phyloP scores from a whole-genome alignment of 495 filamentous ascomycete species.

The Penicillium subrubescens region DNA sequence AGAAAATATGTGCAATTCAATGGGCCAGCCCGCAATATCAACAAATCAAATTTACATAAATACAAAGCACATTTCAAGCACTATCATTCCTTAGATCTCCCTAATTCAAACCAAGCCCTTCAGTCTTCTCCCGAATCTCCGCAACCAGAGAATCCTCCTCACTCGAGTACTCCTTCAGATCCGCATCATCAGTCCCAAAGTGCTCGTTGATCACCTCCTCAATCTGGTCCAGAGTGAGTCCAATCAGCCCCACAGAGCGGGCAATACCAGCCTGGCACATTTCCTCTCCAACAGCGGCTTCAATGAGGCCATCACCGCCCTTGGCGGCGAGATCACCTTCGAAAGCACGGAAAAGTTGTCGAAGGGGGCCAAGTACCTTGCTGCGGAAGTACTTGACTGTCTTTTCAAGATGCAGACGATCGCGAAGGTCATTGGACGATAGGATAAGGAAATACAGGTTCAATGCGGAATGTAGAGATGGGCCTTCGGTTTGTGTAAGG shows the following conservation, averaged over 20 bases:
- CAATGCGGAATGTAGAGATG: constrained; percentile 44
- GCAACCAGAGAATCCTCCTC: constrained; percentile 35
- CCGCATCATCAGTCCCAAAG: constrained; percentile 35
- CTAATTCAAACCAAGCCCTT: constrained; percentile 15
- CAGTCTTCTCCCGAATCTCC: constrained; percentile 33
- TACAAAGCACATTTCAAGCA: background rate
- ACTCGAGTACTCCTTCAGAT: constrained; percentile 33
- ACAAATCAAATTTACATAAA: background rate
- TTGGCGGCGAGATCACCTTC: constrained; percentile 39
- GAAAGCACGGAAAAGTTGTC: constrained; percentile 35
- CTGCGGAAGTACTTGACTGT: constrained; percentile 40
- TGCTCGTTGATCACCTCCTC: constrained; percentile 39
- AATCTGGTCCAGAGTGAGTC: constrained; percentile 40
- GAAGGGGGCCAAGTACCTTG: constrained; percentile 40
- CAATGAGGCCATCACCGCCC: constrained; percentile 44
- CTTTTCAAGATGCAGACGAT: constrained; percentile 41
- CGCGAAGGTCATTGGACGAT: constrained; percentile 34
- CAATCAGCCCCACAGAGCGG: constrained; percentile 41
- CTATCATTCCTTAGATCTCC: background rate
- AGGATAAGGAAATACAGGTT: constrained; percentile 50
- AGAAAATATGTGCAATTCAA: background rate
- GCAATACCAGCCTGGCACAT: constrained; percentile 43
- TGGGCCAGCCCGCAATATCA: background rate
- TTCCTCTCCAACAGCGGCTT: constrained; percentile 41
- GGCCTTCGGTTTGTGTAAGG: constrained; percentile 41